phyloP scores from a whole-genome alignment of 2,329 filamentous ascomycete genomes.

The Microdochium trichocladiopsis region DNA sequence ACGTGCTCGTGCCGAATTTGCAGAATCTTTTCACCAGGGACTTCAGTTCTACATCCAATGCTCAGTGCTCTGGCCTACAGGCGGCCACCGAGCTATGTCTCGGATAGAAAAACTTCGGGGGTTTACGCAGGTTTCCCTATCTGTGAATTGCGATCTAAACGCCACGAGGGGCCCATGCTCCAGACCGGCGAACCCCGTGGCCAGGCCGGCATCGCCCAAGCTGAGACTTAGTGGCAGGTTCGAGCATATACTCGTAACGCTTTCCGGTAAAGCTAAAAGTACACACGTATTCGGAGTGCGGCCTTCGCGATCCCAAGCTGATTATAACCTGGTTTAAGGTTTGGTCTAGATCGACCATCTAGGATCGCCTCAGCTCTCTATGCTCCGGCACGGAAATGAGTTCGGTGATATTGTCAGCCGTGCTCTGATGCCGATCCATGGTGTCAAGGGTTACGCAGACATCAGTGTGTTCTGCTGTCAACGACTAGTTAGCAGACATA shows the following conservation, averaged over 20 bases:
- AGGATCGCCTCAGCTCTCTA: neutral
- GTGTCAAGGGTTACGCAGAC: neutral
- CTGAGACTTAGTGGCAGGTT: neutral
- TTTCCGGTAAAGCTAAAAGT: neutral
- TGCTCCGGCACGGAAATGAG: neutral
- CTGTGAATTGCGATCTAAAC: neutral
- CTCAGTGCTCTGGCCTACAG: neutral
- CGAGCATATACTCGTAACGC: neutral
- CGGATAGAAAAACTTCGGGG: neutral
- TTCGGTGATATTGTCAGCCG: neutral
- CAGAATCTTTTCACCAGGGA: neutral
- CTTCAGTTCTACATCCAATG: neutral
- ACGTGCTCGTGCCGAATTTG: neutral
- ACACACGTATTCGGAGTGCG: neutral
- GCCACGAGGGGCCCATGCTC: neutral
- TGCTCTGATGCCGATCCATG: neutral
- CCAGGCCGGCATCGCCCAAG: neutral
- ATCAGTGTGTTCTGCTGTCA: neutral
- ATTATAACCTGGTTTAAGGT: neutral
- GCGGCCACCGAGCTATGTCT: neutral
- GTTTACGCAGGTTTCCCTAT: neutral
- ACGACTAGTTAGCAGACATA: too few species aligned
- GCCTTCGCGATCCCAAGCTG: neutral
- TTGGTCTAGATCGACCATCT: neutral
- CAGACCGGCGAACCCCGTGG: neutral